Conservation (phyloP, 495 filamentous ascomycete genomes). For the Aspergillus incahuasiensis region DNA sequence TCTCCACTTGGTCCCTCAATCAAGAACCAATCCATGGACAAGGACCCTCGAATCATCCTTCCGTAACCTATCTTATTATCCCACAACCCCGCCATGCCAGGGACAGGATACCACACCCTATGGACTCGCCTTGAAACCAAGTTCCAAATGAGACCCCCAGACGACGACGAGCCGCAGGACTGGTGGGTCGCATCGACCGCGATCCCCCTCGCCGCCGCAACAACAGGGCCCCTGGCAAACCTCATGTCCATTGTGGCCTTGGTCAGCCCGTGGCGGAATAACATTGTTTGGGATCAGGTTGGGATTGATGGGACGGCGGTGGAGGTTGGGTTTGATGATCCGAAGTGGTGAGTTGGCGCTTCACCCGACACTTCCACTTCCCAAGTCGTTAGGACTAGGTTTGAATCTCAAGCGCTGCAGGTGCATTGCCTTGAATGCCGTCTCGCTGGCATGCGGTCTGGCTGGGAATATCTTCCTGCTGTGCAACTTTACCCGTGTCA, state of each 20-base stretch:
- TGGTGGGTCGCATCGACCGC: constrained; percentile 82
- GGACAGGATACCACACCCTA: no score
- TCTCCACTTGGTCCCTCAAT: no score
- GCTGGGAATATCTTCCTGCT: constrained; percentile 69
- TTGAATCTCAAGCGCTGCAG: constrained; percentile 8
- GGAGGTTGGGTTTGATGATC: constrained; percentile 28
- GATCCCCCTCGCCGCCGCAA: constrained; percentile 68
- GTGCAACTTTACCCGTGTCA: constrained; percentile 74
- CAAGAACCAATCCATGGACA: no score
- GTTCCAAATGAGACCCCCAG: constrained; percentile 28
- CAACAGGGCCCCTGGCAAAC: constrained; percentile 68
- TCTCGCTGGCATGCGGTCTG: constrained; percentile 62
- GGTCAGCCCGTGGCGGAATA: constrained; percentile 50
- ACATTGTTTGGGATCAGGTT: constrained; percentile 26
- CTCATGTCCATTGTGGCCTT: constrained; percentile 67
- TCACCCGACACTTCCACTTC: background rate
- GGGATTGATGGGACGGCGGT: constrained; percentile 32
- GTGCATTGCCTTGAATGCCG: constrained; percentile 56
- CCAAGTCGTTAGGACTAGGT: no score
- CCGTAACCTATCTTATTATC: no score
- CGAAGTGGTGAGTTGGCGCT: constrained; percentile 41
- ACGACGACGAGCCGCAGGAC: constrained; percentile 48
- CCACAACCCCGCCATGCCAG: no score
- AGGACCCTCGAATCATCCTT: no score
- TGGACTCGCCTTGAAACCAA: no score